These are phyloP conservation scores for Lycium ferocissimum DNA, from an alignment of 257 asterid species.

Conservation along the genomic window DNA sequence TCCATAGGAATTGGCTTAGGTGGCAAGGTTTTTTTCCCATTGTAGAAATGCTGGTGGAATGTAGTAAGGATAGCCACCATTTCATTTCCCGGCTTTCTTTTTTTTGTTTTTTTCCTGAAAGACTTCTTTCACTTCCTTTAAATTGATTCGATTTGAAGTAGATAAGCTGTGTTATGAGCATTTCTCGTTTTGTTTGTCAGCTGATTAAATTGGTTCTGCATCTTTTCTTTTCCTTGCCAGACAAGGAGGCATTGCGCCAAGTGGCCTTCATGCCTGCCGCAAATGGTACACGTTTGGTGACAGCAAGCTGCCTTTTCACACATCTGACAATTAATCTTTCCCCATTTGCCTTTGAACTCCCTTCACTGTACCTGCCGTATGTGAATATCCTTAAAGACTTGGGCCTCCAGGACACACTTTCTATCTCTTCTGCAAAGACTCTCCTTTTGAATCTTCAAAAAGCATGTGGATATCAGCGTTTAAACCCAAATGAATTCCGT, in stretches of 20 bases:
- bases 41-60: constrained; percentile 4
- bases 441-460: constrained; percentile 84
- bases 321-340: constrained; percentile 84
- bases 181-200: neutral
- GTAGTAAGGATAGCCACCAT: neutral
- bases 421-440: constrained; percentile 74
- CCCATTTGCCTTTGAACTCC: constrained; percentile 95
- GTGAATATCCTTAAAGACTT: constrained; percentile 79
- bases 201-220: constrained; percentile 23
- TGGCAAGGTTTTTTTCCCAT: neutral
- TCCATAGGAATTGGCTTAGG: neutral
- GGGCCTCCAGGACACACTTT: constrained; percentile 83
- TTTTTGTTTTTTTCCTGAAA: neutral
- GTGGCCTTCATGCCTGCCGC: constrained; percentile 97
- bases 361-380: constrained; percentile 79
- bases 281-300: constrained; percentile 93
- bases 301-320: constrained; percentile 84
- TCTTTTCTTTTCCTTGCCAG: constrained; percentile 51
- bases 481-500: constrained; percentile 93
- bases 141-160: constrained; percentile 23
- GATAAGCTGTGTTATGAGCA: constrained; percentile 20
- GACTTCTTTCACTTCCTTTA: neutral
- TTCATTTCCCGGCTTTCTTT: neutral
- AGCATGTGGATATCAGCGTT: constrained; percentile 87
- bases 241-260: constrained; percentile 64